Evolutionary conservation across 768 basidiomycete species (phyloP).

Genomic region (Suillus americanus): DNA sequence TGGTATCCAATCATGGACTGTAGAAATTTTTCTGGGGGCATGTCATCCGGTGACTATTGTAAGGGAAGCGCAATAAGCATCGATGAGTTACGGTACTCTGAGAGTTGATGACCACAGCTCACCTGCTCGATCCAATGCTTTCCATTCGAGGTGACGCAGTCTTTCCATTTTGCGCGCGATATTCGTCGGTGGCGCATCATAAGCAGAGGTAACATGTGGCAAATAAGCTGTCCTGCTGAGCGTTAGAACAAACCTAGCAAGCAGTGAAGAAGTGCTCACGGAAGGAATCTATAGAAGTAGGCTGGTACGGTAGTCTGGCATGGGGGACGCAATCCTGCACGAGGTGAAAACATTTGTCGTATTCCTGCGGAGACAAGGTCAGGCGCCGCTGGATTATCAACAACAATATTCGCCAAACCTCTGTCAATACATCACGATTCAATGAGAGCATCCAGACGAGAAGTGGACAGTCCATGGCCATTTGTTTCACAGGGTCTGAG

Average conservation of each 20-base stretch:
- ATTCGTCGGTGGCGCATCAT: constrained; percentile 87
- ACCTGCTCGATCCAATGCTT: constrained; percentile 87
- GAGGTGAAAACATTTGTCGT: constrained; percentile 62
- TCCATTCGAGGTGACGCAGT: constrained; percentile 56
- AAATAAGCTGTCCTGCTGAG: constrained; percentile 63
- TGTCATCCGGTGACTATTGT: constrained; percentile 52
- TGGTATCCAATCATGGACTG: constrained; percentile 83
- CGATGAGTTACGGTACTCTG: constrained; percentile 7
- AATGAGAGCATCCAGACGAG: constrained; percentile 81
- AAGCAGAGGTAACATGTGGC: constrained; percentile 72
- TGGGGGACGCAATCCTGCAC: constrained; percentile 62
- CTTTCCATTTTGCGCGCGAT: constrained; percentile 73
- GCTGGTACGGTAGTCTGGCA: constrained; percentile 52
- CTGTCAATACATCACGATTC: constrained; percentile 69
- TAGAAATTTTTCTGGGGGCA: constrained; percentile 62
- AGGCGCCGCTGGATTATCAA: constrained; percentile 4
- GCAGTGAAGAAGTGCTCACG: constrained; percentile 45
- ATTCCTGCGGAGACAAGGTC: constrained; percentile 51
- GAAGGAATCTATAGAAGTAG: constrained; percentile 60
- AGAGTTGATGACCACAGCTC: constrained; percentile 14
- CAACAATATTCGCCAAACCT: constrained; percentile 37
- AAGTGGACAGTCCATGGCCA: constrained; percentile 57
- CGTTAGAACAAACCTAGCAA: background rate
- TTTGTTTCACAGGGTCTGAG: constrained; percentile 2
- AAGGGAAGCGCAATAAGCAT: constrained; percentile 4